Evolutionary conservation across 176 grass and related monocot genomes (phyloP).

Genomic region (Oropetium thomaeum): DNA sequence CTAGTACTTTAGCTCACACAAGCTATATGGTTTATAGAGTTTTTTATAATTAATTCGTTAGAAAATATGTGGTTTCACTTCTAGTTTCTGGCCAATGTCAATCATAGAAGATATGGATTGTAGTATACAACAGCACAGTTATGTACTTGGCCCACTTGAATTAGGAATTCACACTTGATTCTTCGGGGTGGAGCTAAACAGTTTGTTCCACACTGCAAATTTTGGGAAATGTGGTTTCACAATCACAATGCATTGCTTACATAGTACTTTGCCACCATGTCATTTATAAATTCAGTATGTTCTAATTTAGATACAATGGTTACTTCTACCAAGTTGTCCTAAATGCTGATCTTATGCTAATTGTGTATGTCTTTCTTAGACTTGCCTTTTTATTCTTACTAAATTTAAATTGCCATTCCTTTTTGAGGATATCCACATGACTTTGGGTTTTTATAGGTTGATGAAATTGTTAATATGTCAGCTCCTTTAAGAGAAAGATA

Average conservation of each 20-base stretch:
- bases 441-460: conserved; percentile 60
- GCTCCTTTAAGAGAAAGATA: conserved; percentile 85
- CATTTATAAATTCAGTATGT: not conserved
- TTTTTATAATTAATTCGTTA: not conserved
- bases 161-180: not conserved
- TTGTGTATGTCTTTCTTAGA: not conserved
- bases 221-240: not conserved
- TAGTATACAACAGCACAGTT: not conserved
- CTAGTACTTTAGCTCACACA: too few species aligned
- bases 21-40: too few species aligned
- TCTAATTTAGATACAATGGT: not conserved
- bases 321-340: not conserved
- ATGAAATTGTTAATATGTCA: conserved; percentile 83
- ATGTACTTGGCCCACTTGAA: not conserved
- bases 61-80: not conserved
- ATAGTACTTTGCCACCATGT: not conserved
- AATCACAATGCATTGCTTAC: not conserved
- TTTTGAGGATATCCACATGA: not conserved
- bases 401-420: not conserved
- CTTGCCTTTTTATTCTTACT: not conserved
- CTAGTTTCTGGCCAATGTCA: not conserved
- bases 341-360: not conserved
- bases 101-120: not conserved
- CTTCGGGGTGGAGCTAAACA: not conserved
- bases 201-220: not conserved